phyloP scores from a whole-genome alignment of 768 basidiomycete species.

The Jaapia argillacea region DNA sequence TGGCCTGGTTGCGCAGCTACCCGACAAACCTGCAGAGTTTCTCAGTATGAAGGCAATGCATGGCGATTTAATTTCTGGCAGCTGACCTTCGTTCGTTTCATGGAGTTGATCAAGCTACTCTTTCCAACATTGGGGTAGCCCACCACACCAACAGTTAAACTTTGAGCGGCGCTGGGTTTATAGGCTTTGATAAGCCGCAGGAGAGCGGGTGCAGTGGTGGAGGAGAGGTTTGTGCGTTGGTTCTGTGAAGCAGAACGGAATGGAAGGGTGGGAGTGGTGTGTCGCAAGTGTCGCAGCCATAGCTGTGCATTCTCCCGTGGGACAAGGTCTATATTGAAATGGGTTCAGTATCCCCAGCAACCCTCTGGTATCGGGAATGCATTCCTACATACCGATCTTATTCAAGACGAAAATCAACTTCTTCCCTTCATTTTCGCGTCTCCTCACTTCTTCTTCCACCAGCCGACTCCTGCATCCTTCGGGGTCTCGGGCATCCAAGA shows the following conservation, averaged over 20 bases:
- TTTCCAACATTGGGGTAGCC: conserved; percentile 98
- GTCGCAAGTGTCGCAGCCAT: conserved; percentile 89
- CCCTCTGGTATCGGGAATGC: background rate
- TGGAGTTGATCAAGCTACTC: conserved; percentile 86
- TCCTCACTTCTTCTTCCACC: conserved; percentile 88
- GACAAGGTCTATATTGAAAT: conserved; percentile 77
- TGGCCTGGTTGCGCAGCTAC: conserved; percentile 94
- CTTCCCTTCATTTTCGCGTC: conserved; percentile 83
- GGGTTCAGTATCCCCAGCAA: no score
- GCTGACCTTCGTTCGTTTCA: conserved; percentile 72
- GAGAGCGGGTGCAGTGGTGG: conserved; percentile 64
- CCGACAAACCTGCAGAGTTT: conserved; percentile 57
- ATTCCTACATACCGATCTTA: conserved; percentile 69
- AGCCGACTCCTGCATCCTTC: conserved; percentile 86
- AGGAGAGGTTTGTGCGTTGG: conserved; percentile 75
- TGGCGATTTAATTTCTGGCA: background rate
- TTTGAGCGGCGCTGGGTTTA: conserved; percentile 53
- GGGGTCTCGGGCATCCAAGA: conserved; percentile 91
- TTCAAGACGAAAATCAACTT: conserved; percentile 91
- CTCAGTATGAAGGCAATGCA: background rate
- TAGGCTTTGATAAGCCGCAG: conserved; percentile 79
- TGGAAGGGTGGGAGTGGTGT: conserved; percentile 86
- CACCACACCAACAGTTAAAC: conserved; percentile 82
- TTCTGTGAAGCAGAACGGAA: conserved; percentile 75
- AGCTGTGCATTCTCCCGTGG: conserved; percentile 79